phyloP scores from a whole-genome alignment of 306 rosid genomes.

The Gastrolobium villosum region DNA sequence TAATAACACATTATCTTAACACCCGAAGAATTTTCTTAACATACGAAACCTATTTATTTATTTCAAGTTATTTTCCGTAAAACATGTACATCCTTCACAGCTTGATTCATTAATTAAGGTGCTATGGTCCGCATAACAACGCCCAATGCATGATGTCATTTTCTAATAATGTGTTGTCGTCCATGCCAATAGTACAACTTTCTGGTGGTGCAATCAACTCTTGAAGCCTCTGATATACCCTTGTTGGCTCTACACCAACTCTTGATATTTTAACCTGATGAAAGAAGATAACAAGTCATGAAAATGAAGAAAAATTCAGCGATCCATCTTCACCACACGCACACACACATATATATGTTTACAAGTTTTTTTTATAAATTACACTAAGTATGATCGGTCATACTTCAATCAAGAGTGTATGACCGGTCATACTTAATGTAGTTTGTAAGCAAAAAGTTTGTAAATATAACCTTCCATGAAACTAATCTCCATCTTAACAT shows the following conservation, averaged over 20 bases:
- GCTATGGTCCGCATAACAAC: not conserved
- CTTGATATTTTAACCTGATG: slow-evolving; percentile 68
- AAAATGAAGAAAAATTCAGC: not conserved
- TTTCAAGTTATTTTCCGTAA: not conserved
- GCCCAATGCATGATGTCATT: not conserved
- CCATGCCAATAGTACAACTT: not conserved
- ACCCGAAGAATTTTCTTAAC: not conserved
- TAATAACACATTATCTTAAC: not conserved
- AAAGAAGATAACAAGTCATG: not conserved
- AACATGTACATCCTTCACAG: not conserved
- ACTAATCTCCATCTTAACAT: too few species aligned
- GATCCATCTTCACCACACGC: too few species aligned
- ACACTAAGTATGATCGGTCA: too few species aligned
- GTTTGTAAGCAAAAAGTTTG: too few species aligned
- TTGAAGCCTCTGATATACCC: slow-evolving; percentile 64
- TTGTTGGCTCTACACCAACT: slow-evolving; percentile 70
- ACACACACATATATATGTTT: too few species aligned
- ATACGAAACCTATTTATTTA: not conserved
- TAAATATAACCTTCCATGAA: too few species aligned
- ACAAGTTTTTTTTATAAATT: too few species aligned
- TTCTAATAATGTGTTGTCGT: not conserved
- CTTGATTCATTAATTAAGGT: not conserved
- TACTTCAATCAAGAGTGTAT: too few species aligned
- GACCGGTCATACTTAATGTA: too few species aligned
- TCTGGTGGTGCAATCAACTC: slow-evolving; percentile 49